Evolutionary conservation across 1,284 basidiomycete genomes (phyloP).

Genomic region (Volvariella surrecta): DNA sequence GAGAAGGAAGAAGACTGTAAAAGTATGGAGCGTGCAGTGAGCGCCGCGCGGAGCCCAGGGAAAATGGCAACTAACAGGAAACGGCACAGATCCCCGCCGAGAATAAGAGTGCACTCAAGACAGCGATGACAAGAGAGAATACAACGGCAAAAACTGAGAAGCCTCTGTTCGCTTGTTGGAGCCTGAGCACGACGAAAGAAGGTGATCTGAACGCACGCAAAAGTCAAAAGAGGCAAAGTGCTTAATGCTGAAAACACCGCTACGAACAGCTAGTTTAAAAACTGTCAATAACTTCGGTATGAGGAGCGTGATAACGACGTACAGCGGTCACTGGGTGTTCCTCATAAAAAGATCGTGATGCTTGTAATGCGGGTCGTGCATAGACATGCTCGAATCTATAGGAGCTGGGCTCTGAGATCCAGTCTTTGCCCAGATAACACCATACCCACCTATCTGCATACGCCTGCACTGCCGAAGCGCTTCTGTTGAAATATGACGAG

Average conservation of each 20-base stretch:
- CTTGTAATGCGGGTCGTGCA: constrained; percentile 20
- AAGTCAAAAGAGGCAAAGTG: constrained; percentile 20
- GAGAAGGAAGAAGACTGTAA: constrained; percentile 16
- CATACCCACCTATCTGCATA: constrained; percentile 21
- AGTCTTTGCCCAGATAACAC: not conserved
- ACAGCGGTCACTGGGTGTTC: constrained; percentile 24
- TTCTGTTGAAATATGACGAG: constrained; percentile 22
- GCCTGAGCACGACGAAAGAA: not conserved
- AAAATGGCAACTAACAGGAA: constrained; percentile 4
- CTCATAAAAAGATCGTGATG: constrained; percentile 19
- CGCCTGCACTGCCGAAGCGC: constrained; percentile 20
- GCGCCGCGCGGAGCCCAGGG: no score
- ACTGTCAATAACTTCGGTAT: not conserved
- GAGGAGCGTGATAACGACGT: constrained; percentile 5
- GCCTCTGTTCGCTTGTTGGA: not conserved
- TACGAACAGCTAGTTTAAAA: constrained; percentile 19
- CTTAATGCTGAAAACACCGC: constrained; percentile 22
- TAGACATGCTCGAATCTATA: constrained; percentile 24
- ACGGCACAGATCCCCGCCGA: constrained; percentile 1
- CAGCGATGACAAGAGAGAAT: not conserved
- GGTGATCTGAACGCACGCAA: constrained; percentile 17
- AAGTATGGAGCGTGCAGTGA: no score
- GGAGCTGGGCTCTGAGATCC: not conserved
- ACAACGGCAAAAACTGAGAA: constrained; percentile 3
- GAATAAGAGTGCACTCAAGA: not conserved